Evolutionary conservation across 495 filamentous ascomycete species (phyloP).

Genomic region (Aspergillus campestris): DNA sequence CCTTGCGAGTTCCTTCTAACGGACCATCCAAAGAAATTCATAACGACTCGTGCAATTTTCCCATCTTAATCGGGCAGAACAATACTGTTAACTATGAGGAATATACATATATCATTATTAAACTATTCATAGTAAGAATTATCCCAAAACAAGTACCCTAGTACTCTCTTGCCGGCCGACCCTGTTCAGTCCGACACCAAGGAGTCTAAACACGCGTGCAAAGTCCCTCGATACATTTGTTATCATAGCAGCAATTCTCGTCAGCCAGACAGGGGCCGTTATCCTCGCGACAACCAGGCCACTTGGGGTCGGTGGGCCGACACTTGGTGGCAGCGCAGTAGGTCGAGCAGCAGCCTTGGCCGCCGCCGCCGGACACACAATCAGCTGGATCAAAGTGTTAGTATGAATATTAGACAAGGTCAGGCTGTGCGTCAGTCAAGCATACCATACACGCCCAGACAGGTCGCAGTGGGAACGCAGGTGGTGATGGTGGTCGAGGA

Average conservation of each 20-base stretch:
- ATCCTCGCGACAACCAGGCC: conserved; percentile 21
- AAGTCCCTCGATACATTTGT: conserved; percentile 16
- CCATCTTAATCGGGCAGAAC: too few species aligned
- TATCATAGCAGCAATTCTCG: conserved; percentile 21
- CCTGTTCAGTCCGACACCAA: too few species aligned
- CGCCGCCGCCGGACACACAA: conserved; percentile 11
- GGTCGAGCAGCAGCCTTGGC: conserved; percentile 17
- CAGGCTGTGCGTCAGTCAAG: background rate
- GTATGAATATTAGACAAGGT: too few species aligned
- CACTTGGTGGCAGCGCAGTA: conserved; percentile 24
- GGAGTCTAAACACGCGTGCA: background rate
- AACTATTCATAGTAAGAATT: too few species aligned
- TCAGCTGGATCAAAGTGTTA: background rate
- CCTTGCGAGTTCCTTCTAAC: too few species aligned
- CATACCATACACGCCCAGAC: conserved; percentile 25
- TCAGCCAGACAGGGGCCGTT: conserved; percentile 14
- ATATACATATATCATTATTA: too few species aligned
- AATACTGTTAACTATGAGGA: too few species aligned
- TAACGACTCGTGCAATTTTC: too few species aligned
- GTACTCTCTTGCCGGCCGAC: too few species aligned
- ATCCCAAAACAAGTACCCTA: too few species aligned
- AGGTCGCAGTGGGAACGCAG: conserved; percentile 26
- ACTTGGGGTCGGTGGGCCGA: conserved; percentile 18
- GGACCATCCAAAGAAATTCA: too few species aligned
- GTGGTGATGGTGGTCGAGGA: conserved; percentile 23